Evolutionary conservation across 495 filamentous ascomycete species (phyloP).

Genomic region (Hypoxylon fuscum): DNA sequence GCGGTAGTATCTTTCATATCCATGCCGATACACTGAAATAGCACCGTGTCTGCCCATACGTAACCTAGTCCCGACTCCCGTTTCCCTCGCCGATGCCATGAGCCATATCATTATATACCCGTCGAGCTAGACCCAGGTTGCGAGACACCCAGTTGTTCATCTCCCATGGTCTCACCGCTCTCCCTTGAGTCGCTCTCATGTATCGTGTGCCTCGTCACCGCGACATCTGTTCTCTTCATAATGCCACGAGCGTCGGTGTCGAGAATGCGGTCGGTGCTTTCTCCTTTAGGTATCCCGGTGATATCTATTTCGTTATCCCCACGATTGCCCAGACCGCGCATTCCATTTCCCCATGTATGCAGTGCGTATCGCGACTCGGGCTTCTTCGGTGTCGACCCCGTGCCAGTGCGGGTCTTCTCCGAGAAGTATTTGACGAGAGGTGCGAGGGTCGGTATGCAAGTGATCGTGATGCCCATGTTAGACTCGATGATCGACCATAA

Average conservation of each 20-base stretch:
- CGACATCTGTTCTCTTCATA: not conserved
- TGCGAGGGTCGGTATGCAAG: constrained; percentile 59
- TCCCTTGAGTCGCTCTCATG: not conserved
- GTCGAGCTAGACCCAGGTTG: not conserved
- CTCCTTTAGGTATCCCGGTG: not conserved
- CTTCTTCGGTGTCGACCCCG: constrained; percentile 3
- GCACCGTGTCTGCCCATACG: no score
- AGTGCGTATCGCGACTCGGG: constrained; percentile 5
- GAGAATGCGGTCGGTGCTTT: constrained; percentile 6
- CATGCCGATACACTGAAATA: no score
- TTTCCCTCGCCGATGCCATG: no score
- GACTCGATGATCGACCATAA: constrained; percentile 62
- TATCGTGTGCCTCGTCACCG: not conserved
- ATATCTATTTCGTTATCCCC: not conserved
- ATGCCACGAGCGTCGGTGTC: not conserved
- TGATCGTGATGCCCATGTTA: constrained; percentile 59
- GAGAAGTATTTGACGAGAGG: constrained; percentile 58
- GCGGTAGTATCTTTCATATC: no score
- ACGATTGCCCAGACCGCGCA: not conserved
- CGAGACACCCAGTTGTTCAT: not conserved
- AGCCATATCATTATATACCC: not conserved
- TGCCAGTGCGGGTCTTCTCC: constrained; percentile 36
- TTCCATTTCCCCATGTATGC: constrained; percentile 2
- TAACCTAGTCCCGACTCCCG: no score
- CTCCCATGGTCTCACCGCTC: not conserved